Percentiles rank a stretch among this genome's conserved stretches.
Evolutionary conservation across 768 basidiomycete genomes (phyloP).

Genomic region (Xerocomus spinulosus): DNA sequence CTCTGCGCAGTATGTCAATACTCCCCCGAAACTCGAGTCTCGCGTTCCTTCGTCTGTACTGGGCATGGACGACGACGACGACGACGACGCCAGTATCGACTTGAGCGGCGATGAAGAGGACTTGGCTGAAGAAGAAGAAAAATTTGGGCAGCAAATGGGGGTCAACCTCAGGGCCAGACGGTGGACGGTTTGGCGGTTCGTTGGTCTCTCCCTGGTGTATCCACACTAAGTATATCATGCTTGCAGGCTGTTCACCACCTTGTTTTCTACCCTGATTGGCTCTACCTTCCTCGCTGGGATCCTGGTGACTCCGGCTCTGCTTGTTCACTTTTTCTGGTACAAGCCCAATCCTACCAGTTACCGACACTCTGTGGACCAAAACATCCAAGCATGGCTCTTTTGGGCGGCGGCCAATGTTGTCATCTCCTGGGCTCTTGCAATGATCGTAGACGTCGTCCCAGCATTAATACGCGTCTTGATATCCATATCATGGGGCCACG

Average conservation of each 20-base stretch:
- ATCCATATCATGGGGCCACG: slow-evolving; percentile 65
- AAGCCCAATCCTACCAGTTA: slow-evolving; percentile 51
- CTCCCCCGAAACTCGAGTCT: slow-evolving; percentile 33
- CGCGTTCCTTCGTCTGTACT: slow-evolving; percentile 41
- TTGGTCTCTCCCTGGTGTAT: slow-evolving; percentile 8
- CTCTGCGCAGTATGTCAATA: slow-evolving; percentile 20
- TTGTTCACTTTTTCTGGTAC: slow-evolving; percentile 71
- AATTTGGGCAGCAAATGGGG: slow-evolving; percentile 60
- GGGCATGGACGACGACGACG: slow-evolving; percentile 58
- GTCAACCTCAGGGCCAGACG: slow-evolving; percentile 37
- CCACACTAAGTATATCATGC: not conserved
- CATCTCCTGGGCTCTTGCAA: slow-evolving; percentile 74
- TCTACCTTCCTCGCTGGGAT: slow-evolving; percentile 61
- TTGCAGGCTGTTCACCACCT: slow-evolving; percentile 51
- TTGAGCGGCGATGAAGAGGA: slow-evolving; percentile 82
- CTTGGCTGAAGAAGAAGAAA: slow-evolving; percentile 63
- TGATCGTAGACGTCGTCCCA: slow-evolving; percentile 67
- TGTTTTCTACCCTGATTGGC: slow-evolving; percentile 72
- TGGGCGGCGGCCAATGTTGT: slow-evolving; percentile 77
- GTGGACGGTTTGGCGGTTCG: slow-evolving; percentile 55
- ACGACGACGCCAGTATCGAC: slow-evolving; percentile 60
- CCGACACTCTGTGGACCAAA: slow-evolving; percentile 58
- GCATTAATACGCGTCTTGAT: slow-evolving; percentile 48
- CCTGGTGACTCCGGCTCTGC: slow-evolving; percentile 55
- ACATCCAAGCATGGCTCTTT: slow-evolving; percentile 73